phyloP scores from a whole-genome alignment of 2,329 filamentous ascomycete genomes.

The Botrytis deweyae region DNA sequence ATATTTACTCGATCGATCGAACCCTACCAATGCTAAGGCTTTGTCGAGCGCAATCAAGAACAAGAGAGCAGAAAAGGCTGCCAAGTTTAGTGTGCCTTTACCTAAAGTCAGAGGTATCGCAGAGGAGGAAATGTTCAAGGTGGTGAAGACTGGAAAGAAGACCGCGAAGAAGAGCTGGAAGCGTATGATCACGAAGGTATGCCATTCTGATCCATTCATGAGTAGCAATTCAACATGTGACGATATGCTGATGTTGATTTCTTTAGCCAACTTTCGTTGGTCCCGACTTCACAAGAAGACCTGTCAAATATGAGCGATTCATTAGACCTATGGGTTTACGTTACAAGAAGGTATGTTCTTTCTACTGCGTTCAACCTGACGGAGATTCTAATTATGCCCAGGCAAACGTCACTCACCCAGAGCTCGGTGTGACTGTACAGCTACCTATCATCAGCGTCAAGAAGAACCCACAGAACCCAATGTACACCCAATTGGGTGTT shows the following conservation, averaged over 20 bases:
- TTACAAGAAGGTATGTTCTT: slow-evolving; percentile 63
- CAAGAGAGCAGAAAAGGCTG: slow-evolving; percentile 89
- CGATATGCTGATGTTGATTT: background rate
- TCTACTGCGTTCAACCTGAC: too few species aligned
- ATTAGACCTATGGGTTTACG: slow-evolving; percentile 75
- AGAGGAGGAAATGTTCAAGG: slow-evolving; percentile 98
- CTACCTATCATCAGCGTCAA: slow-evolving; percentile 72
- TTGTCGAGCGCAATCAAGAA: slow-evolving; percentile 89
- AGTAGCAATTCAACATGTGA: background rate
- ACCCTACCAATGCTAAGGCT: slow-evolving; percentile 62
- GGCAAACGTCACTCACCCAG: slow-evolving; percentile 67
- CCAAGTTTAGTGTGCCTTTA: slow-evolving; percentile 86
- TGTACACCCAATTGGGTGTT: slow-evolving; percentile 91
- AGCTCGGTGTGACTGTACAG: slow-evolving; percentile 84
- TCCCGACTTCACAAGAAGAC: slow-evolving; percentile 78
- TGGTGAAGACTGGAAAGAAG: slow-evolving; percentile 95
- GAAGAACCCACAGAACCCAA: slow-evolving; percentile 84
- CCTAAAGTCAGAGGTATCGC: slow-evolving; percentile 92
- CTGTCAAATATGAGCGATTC: slow-evolving; percentile 71
- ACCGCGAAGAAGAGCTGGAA: slow-evolving; percentile 71
- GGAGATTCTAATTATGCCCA: slow-evolving; percentile 3
- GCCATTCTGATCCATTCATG: background rate
- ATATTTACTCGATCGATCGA: slow-evolving; percentile 82
- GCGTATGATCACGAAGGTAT: slow-evolving; percentile 60
- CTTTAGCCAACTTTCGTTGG: slow-evolving; percentile 74